Base-by-base conservation (phyloP, 371 early-diverging fungal genomes). In the Apophysomyces sp. region DNA sequence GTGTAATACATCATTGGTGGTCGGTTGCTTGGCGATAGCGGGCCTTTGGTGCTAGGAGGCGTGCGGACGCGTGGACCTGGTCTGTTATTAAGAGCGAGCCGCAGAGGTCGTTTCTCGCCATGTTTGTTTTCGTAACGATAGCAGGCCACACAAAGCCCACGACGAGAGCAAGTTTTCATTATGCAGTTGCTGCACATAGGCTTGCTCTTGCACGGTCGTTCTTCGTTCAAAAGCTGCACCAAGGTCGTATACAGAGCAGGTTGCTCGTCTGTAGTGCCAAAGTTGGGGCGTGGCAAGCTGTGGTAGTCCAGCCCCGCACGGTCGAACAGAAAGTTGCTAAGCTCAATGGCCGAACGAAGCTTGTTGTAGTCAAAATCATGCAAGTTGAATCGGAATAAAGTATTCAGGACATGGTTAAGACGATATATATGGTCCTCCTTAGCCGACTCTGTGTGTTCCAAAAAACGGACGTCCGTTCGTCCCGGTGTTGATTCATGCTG, bases 341-440 rank as follows among this genome's bases (percentile, higher is more conserved):
- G 53, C 27, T 70, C 64, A 30, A 80, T 63, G 0, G 72, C 68
- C 0, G 63, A 21, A 5, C 55, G 59, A 18, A 80, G 34, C 24
- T 71, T 66, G 29, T 30, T 34, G 24, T 67, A 40, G 57, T 77
- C 76, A 55, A 80, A 66, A 3, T 61, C 28, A 37, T 70, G 69
- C 13, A 80, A 30, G 24, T 77, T 71, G 59, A 80, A 80, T 6
- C 80, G 75, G 28, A 80, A 80, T 3, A 80, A 55, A 1, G 75
- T 73, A 31, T 80, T 80, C 32, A 80, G 55, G 12, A 77, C 74
- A 59, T 77, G 67, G 49, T 80, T 80, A 9, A 80, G 58, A n/a
- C 80, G 67, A 27, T 75, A 80, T 24, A 80, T 73, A 40, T 77
- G 77, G 36, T 80, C 80, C 52, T 77, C 75, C 54, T 80, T 80